Evolutionary conservation across 306 rosid species (phyloP).

Genomic region (barrel medic (Medicago truncatula)): DNA sequence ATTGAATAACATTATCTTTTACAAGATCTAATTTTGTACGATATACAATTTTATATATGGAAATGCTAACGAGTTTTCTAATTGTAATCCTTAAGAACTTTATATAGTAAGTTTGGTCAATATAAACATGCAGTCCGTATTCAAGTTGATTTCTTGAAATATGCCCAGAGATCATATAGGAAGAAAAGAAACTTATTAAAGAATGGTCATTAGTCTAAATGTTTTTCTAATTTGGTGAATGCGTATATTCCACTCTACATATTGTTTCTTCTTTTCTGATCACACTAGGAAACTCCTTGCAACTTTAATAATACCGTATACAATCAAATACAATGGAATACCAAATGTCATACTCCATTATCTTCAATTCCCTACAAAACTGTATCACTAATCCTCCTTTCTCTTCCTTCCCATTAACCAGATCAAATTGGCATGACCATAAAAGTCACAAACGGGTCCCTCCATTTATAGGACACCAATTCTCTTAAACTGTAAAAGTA

Average conservation of each 20-base stretch:
- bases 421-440: constrained; percentile 32
- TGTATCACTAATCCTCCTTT: constrained; percentile 4
- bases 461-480: constrained; percentile 1
- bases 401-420: constrained; percentile 28
- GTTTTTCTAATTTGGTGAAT: background rate
- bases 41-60: background rate
- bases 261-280: constrained; percentile 13
- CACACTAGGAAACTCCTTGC: constrained; percentile 38
- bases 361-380: constrained; percentile 33
- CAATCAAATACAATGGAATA: constrained; percentile 14
- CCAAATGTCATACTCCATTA: background rate
- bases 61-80: too few relatives aligned
- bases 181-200: background rate
- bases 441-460: constrained; percentile 33
- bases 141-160: constrained; percentile 24
- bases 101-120: too few relatives aligned
- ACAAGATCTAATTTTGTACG: background rate
- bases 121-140: background rate
- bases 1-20: background rate
- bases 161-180: background rate
- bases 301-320: constrained; percentile 16
- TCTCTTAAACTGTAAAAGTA: constrained; percentile 14
- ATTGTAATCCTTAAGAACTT: too few relatives aligned
- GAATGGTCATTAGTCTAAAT: background rate
- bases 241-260: constrained; percentile 1